These are phyloP conservation scores for Lavandula angustifolia DNA, from an alignment of 257 asterid genomes.

Conservation along the genomic window DNA sequence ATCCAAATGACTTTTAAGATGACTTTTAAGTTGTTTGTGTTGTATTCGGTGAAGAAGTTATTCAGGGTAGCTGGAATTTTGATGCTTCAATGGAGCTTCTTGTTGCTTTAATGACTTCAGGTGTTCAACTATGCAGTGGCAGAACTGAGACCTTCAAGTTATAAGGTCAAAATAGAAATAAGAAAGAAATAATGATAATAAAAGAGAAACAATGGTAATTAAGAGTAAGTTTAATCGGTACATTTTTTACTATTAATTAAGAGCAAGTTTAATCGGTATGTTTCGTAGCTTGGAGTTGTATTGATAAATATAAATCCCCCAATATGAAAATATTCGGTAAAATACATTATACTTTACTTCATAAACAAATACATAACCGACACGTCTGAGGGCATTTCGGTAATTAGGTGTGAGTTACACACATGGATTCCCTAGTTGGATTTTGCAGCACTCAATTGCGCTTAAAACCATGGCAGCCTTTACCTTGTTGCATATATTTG, in stretches of 20 bases:
- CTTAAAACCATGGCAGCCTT: slow-evolving; percentile 42
- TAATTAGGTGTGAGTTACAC: slow-evolving; percentile 16
- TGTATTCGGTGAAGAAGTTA: neutral
- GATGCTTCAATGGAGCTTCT: neutral
- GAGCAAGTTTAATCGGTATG: too few relatives aligned
- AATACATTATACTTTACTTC: too few relatives aligned
- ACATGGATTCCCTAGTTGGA: slow-evolving; percentile 32
- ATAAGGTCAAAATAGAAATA: too few relatives aligned
- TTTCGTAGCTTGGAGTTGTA: too few relatives aligned
- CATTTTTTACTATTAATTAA: too few relatives aligned
- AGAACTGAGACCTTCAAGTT: too few relatives aligned
- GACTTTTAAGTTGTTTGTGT: neutral
- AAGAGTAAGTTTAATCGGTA: too few relatives aligned
- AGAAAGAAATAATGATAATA: too few relatives aligned
- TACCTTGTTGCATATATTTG: slow-evolving; percentile 37
- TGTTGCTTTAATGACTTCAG: neutral
- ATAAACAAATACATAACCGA: neutral
- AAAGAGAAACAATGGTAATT: too few relatives aligned
- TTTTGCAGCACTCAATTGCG: slow-evolving; percentile 38
- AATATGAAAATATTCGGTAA: too few relatives aligned
- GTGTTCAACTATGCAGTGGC: too few relatives aligned
- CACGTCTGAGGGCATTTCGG: slow-evolving; percentile 8
- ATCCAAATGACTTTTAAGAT: neutral
- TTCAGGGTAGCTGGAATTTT: neutral
- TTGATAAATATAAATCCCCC: too few relatives aligned